phyloP scores from a whole-genome alignment of 2,329 filamentous ascomycete species.

The Neonectria hederae region DNA sequence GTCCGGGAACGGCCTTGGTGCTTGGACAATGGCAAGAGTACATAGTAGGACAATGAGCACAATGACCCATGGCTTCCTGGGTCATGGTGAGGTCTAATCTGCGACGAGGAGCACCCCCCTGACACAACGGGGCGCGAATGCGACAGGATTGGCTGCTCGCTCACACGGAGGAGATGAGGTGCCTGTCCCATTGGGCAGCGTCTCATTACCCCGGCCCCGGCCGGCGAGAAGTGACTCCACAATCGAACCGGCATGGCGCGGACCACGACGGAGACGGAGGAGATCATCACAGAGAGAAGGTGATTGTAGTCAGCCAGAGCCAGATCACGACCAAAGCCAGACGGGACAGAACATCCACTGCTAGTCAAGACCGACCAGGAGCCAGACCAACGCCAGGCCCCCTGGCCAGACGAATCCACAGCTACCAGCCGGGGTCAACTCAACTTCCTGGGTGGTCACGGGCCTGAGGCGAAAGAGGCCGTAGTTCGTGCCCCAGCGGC shows the following conservation, averaged over 20 bases:
- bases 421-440: slow-evolving; percentile 10
- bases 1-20: neutral
- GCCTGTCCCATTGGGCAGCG: slow-evolving; percentile 40
- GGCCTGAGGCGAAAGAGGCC: neutral
- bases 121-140: slow-evolving; percentile 29
- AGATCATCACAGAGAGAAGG: slow-evolving; percentile 4
- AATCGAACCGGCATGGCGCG: slow-evolving; percentile 19
- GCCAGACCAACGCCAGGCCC: slow-evolving; percentile 19
- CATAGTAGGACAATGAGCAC: slow-evolving; percentile 1
- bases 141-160: slow-evolving; percentile 35
- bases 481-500: slow-evolving; percentile 5
- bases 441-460: neutral
- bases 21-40: neutral
- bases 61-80: slow-evolving; percentile 19
- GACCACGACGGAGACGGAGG: slow-evolving; percentile 30
- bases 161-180: slow-evolving; percentile 36
- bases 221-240: slow-evolving; percentile 25
- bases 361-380: neutral
- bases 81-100: slow-evolving; percentile 33
- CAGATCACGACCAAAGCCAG: neutral
- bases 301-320: too few relatives aligned
- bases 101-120: slow-evolving; percentile 29
- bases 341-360: neutral
- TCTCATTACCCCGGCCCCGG: slow-evolving; percentile 37
- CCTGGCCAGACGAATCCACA: slow-evolving; percentile 21